A percentile compares a stretch with the other conserved stretches of the same genome.
Conservation (phyloP, 164 flowering plant genomes). For the Umbellularia californica region DNA sequence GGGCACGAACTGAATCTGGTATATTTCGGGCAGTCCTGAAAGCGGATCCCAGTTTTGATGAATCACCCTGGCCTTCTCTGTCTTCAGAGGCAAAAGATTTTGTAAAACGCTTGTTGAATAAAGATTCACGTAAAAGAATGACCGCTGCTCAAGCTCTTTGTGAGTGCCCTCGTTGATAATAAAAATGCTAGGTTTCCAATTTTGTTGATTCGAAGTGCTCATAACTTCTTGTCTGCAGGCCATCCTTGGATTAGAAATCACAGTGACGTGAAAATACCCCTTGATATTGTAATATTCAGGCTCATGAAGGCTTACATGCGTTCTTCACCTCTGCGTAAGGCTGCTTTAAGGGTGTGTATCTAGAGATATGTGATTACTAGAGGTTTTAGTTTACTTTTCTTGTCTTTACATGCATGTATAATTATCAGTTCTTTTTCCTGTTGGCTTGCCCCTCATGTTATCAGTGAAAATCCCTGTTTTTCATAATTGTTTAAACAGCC, state of each 20-base stretch:
- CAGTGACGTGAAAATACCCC: constrained; percentile 52
- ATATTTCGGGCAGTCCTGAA: constrained; percentile 83
- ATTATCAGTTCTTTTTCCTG: not conserved
- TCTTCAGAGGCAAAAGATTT: constrained; percentile 84
- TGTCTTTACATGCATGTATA: not conserved
- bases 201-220: not conserved
- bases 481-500: not conserved
- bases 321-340: constrained; percentile 86
- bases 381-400: not conserved
- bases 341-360: constrained; percentile 86
- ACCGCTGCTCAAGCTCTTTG: constrained; percentile 88
- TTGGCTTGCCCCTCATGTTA: no score
- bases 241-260: constrained; percentile 83
- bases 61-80: constrained; percentile 81
- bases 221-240: constrained; percentile 45
- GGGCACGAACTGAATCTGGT: constrained; percentile 97
- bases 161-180: constrained; percentile 30
- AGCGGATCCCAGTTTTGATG: constrained; percentile 89
- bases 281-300: constrained; percentile 70
- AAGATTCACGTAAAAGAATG: constrained; percentile 82
- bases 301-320: constrained; percentile 78
- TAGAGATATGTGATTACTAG: not conserved
- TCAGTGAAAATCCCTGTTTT: not conserved
- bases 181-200: constrained; percentile 5
- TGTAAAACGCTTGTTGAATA: constrained; percentile 72